Evolutionary conservation across 306 rosid genomes (phyloP).

Genomic region (Prunus salicina): DNA sequence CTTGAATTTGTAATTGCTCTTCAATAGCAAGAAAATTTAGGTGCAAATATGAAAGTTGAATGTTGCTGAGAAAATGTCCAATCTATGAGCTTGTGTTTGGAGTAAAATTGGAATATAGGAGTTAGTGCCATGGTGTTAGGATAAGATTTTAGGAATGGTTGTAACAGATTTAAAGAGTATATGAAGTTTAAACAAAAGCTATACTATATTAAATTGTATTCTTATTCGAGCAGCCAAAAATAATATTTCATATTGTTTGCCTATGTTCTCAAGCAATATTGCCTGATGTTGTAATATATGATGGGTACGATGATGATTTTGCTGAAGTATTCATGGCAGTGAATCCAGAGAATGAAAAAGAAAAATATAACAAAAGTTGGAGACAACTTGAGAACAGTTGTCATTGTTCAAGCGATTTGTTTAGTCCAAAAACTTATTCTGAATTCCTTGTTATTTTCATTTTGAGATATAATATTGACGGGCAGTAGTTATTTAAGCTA

Average conservation of each 20-base stretch:
- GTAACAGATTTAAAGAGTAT: not conserved
- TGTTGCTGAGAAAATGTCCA: not conserved
- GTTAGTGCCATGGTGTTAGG: not conserved
- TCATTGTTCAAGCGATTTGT: not conserved
- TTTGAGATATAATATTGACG: not conserved
- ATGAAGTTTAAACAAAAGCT: not conserved
- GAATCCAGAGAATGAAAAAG: not conserved
- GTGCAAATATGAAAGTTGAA: not conserved
- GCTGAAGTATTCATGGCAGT: not conserved
- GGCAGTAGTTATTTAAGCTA: not conserved
- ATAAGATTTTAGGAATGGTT: not conserved
- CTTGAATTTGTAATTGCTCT: not conserved
- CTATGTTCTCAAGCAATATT: not conserved
- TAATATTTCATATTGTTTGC: not conserved
- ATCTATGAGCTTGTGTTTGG: not conserved
- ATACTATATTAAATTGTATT: not conserved
- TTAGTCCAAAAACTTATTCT: not conserved
- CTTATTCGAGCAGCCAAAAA: not conserved
- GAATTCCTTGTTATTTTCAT: not conserved
- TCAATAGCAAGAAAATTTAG: not conserved
- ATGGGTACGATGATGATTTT: not conserved
- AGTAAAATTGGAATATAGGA: not conserved
- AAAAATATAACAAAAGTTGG: not conserved
- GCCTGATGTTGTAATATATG: not conserved
- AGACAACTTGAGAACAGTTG: not conserved